A percentile compares a stretch with the other conserved stretches of the same genome.
phyloP scores from a whole-genome alignment of 306 rosid species.

The Nissolia schottii region DNA sequence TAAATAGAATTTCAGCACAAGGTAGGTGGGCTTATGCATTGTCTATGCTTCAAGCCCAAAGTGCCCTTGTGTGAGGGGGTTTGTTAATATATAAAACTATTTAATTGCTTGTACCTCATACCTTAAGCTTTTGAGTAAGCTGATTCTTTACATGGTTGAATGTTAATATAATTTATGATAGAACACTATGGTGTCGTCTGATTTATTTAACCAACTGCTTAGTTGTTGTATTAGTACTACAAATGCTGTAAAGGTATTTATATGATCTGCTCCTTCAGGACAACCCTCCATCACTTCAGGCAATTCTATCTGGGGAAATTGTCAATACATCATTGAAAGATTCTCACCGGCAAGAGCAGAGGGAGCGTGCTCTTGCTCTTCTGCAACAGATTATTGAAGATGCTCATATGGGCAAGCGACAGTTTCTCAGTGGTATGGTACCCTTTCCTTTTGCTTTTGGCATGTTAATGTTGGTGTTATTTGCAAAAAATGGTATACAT shows the following conservation, averaged over 20 bases:
- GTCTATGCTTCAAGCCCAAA: too few species aligned
- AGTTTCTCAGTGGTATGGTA: constrained; percentile 93
- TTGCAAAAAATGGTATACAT: not conserved
- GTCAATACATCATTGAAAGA: constrained; percentile 56
- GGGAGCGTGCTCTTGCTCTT: constrained; percentile 93
- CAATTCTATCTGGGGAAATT: constrained; percentile 67
- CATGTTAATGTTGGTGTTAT: not conserved
- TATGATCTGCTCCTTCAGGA: constrained; percentile 55
- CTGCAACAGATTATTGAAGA: constrained; percentile 97
- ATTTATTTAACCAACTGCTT: too few species aligned
- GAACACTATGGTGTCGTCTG: too few species aligned
- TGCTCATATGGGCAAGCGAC: constrained; percentile 91
- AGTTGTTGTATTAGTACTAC: not conserved
- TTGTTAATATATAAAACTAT: too few species aligned
- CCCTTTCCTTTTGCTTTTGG: constrained; percentile 21
- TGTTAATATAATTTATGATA: too few species aligned
- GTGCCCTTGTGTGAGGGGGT: too few species aligned
- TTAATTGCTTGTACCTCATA: too few species aligned
- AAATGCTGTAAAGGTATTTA: constrained; percentile 13
- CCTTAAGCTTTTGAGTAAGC: too few species aligned
- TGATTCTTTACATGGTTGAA: too few species aligned
- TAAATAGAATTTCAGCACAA: too few species aligned
- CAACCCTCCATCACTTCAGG: constrained; percentile 66
- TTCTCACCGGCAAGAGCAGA: constrained; percentile 73
- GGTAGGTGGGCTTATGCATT: too few species aligned